These are phyloP conservation scores for Coleophoma eucalyptorum DNA, from an alignment of 2,329 filamentous ascomycete genomes.

Conservation along the genomic window DNA sequence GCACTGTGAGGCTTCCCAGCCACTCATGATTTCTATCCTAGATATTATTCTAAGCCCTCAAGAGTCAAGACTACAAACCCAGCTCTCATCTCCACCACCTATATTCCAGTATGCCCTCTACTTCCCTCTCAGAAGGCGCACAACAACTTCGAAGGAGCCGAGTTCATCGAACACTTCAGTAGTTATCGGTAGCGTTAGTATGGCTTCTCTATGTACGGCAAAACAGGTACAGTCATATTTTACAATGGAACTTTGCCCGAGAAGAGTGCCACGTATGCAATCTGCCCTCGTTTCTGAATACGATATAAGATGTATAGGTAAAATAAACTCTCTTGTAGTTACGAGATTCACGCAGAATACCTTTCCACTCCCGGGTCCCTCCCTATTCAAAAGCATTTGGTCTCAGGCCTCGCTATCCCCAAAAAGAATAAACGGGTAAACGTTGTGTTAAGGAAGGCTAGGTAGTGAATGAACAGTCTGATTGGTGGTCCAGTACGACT, in stretches of 20 bases:
- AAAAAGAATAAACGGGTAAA: no score
- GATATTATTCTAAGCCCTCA: slow-evolving; percentile 10
- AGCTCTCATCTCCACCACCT: slow-evolving; percentile 19
- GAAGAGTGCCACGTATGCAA: slow-evolving; percentile 8
- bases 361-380: slow-evolving; percentile 2
- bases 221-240: slow-evolving; percentile 17
- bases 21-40: slow-evolving; percentile 10
- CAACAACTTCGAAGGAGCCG: slow-evolving; percentile 18
- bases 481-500: no score
- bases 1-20: slow-evolving; percentile 10
- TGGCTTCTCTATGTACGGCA: slow-evolving; percentile 16
- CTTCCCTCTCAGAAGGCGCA: slow-evolving; percentile 16
- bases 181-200: slow-evolving; percentile 19
- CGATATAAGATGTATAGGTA: background rate
- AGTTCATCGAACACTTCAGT: slow-evolving; percentile 18
- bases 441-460: no score
- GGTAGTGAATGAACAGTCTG: no score
- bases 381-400: background rate
- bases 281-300: background rate
- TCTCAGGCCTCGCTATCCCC: no score
- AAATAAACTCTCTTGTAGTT: slow-evolving; percentile 4
- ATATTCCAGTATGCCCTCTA: slow-evolving; percentile 19
- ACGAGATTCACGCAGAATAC: slow-evolving; percentile 10
- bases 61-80: slow-evolving; percentile 16
- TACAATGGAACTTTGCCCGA: slow-evolving; percentile 16